Evolutionary conservation across 179 eudicot species (phyloP).

Genomic region (Pouteria campechiana): DNA sequence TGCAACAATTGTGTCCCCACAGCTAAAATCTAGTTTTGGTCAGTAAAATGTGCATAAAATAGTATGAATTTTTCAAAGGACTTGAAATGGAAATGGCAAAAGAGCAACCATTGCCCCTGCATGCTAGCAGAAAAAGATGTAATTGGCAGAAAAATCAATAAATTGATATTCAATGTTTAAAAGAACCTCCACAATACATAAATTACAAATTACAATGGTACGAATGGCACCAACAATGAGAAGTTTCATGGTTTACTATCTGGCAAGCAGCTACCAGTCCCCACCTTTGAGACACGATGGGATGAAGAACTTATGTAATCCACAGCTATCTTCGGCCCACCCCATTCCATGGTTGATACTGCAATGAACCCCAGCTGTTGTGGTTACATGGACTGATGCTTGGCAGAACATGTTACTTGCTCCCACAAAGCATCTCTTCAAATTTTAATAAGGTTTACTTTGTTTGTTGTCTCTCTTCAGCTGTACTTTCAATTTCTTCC

Average conservation of each 20-base stretch:
- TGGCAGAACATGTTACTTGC: slow-evolving; percentile 9
- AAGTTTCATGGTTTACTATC: slow-evolving; percentile 24
- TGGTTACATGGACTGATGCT: slow-evolving; percentile 9
- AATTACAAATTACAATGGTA: slow-evolving; percentile 24
- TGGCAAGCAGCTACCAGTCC: slow-evolving; percentile 14
- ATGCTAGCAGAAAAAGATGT: background rate
- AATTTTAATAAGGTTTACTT: slow-evolving; percentile 42
- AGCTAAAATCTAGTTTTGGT: background rate
- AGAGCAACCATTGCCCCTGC: too few relatives aligned
- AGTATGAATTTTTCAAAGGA: background rate
- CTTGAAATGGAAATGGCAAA: background rate
- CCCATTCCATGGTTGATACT: slow-evolving; percentile 5
- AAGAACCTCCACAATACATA: slow-evolving; percentile 19
- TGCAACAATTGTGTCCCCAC: background rate
- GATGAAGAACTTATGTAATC: slow-evolving; percentile 17
- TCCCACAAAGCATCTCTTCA: slow-evolving; percentile 17
- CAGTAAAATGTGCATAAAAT: background rate
- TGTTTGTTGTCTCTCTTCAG: slow-evolving; percentile 86
- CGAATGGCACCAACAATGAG: slow-evolving; percentile 36
- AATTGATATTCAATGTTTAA: slow-evolving; percentile 29
- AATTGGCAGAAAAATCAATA: slow-evolving; percentile 22
- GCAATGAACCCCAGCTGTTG: slow-evolving; percentile 12
- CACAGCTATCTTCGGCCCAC: slow-evolving; percentile 7
- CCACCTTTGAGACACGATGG: too few relatives aligned
- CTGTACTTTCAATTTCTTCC: slow-evolving; percentile 96